Conservation (phyloP, 257 asterid species). For the Paulownia fortunei region DNA sequence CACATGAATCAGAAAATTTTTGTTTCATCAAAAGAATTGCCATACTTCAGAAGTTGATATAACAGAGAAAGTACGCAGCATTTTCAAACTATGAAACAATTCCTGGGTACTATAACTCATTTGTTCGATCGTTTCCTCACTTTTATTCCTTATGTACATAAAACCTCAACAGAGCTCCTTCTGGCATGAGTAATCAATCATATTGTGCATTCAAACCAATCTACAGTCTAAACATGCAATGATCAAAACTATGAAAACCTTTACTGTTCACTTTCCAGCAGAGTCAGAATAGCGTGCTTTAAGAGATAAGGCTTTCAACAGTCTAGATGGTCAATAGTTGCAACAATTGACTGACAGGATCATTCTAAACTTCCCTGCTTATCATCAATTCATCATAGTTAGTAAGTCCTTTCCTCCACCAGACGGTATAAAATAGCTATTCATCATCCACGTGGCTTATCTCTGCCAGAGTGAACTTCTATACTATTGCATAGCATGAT, state of each 20-base stretch:
- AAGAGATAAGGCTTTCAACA: not conserved
- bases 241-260: not conserved
- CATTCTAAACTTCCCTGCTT: not conserved
- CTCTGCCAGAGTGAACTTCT: conserved; percentile 10
- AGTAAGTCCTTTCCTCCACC: not conserved
- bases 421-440: not conserved
- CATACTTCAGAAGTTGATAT: not conserved
- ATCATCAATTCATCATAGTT: not conserved
- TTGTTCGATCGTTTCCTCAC: too few species aligned
- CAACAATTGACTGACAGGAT: conserved; percentile 14
- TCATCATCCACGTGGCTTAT: not conserved
- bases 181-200: not conserved
- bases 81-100: too few species aligned
- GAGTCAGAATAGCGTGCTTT: conserved; percentile 16
- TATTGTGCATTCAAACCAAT: not conserved
- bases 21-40: too few species aligned
- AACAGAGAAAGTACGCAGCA: not conserved
- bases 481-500: conserved; percentile 4
- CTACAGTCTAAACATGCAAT: not conserved
- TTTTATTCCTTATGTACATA: too few species aligned
- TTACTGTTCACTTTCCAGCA: not conserved
- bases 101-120: too few species aligned
- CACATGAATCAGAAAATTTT: too few species aligned
- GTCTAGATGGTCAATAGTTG: not conserved
- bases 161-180: too few species aligned